phyloP scores from a whole-genome alignment of 768 basidiomycete species.

The Boletus vinaceobasis region DNA sequence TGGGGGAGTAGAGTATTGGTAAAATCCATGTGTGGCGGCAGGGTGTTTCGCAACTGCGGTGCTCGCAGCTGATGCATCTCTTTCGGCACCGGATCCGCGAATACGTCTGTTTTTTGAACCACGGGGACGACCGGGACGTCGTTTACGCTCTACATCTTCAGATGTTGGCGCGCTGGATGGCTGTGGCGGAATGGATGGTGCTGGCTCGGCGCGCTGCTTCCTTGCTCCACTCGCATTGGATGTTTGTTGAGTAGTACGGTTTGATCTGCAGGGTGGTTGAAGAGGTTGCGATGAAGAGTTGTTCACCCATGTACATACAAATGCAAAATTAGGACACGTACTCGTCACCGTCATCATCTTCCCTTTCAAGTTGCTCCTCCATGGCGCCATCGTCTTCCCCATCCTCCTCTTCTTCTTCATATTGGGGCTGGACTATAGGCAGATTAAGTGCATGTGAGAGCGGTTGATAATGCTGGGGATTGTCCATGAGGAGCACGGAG shows the following conservation, averaged over 20 bases:
- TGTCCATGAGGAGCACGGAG: conserved; percentile 42
- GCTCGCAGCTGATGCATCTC: conserved; percentile 14
- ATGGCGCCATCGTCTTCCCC: conserved; percentile 76
- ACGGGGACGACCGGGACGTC: conserved; percentile 74
- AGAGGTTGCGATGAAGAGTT: conserved; percentile 3
- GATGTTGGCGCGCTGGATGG: conserved; percentile 16
- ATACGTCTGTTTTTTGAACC: conserved; percentile 73
- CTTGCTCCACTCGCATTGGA: conserved; percentile 13
- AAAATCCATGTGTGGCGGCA: conserved; percentile 40
- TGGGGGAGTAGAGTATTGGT: conserved; percentile 42
- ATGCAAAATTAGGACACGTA: conserved; percentile 17
- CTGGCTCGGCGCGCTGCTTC: conserved; percentile 23
- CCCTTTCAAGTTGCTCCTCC: conserved; percentile 59
- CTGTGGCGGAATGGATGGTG: conserved; percentile 28
- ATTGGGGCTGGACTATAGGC: conserved; percentile 35
- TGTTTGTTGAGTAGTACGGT: conserved; percentile 15
- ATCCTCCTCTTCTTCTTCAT: conserved; percentile 59
- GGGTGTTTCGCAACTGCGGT: conserved; percentile 26
- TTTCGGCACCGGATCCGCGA: conserved; percentile 33
- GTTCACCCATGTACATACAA: not conserved
- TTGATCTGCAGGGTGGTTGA: conserved; percentile 19
- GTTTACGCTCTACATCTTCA: conserved; percentile 49
- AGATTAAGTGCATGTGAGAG: conserved; percentile 76
- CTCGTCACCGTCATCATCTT: conserved; percentile 43
- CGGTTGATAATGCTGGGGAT: conserved; percentile 78